A percentile compares a stretch with the other conserved stretches of the same genome.
phyloP scores from a whole-genome alignment of 805 yeast genomes.

The Barnettozyma pratensis region DNA sequence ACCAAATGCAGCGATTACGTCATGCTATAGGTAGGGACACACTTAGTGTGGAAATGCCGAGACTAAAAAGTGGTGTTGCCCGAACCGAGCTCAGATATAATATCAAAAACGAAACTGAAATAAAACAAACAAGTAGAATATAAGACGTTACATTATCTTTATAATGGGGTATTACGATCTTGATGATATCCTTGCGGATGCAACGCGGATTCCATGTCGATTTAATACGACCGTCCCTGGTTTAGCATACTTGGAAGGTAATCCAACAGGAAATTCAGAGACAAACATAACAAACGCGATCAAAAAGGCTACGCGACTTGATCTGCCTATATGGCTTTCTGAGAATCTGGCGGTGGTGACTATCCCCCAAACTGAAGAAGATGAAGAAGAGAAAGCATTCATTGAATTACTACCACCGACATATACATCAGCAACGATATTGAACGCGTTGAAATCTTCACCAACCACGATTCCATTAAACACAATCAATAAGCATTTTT shows the following conservation, averaged over 20 bases:
- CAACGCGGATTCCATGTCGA: conserved; percentile 66
- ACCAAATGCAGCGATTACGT: not conserved
- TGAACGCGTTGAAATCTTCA: conserved; percentile 78
- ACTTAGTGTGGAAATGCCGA: too few relatives aligned
- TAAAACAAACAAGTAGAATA: too few relatives aligned
- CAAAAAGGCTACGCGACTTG: conserved; percentile 31
- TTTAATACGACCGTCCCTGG: conserved; percentile 80
- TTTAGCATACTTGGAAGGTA: conserved; percentile 80
- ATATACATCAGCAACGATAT: conserved; percentile 54
- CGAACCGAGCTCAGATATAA: too few relatives aligned
- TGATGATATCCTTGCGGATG: conserved; percentile 70
- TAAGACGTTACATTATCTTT: too few relatives aligned
- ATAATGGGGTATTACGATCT: conserved; percentile 58
- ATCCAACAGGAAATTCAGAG: conserved; percentile 37
- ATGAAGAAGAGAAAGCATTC: conserved; percentile 36
- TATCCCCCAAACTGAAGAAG: conserved; percentile 15
- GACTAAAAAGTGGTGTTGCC: too few relatives aligned
- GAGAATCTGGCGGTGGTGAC: conserved; percentile 58
- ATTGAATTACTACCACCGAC: conserved; percentile 69
- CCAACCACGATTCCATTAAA: conserved; percentile 64
- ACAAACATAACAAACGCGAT: not conserved
- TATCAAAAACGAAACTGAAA: too few relatives aligned
- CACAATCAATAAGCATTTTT: conserved; percentile 60
- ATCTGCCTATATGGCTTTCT: conserved; percentile 88
- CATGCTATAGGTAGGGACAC: not conserved